Evolutionary conservation across 768 basidiomycete genomes (phyloP), one percentile per base, ranked within the genome.

Genomic region (Tulasnella sp.): DNA sequence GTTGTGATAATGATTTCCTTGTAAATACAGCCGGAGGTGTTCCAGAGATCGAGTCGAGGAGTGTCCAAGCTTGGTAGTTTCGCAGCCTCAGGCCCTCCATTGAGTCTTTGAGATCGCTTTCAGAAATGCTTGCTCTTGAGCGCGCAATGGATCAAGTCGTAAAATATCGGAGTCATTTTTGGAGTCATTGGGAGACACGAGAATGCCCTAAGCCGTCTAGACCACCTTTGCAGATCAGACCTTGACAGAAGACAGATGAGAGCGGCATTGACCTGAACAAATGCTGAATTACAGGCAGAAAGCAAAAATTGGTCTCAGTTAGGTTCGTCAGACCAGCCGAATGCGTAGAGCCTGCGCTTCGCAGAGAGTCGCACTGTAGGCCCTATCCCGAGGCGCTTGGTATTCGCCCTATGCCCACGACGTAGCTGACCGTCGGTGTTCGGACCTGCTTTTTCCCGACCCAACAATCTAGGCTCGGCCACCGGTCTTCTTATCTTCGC

Each of bases 201-300:
- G 24, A 48, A 82, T 74, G 21, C 73, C 39, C 39, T 80, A 77
- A n/a, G n/a, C 94, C 92, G 0, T 88, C 86, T 0, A 87, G 83
- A 82, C 92, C 89, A 42, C 56, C 89, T 21, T 83, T 83, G 12
- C 92, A 85, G 31, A 21, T 74, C 36, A 38, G 85, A 84, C 31
- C 27, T 7, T 9, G 88, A 86, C 12, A 92, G 85, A 21, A 93
- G 85, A 0, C 89, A 90, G 90, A 83, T 92, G 92, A 2, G 93
- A 92, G 82, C 94, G 94, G 83, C 92, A 94, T 83, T 94, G 91
- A 1, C 93, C 93, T 79, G 89, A 93, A 31, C 92, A 91, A 79
- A 94, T 92, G 0, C 93, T 93, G 72, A 73, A 93, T 88, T 36
- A n/a, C 14, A 6, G 16, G 48, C 6, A 78, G 19, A 39, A 68